These are phyloP conservation scores for Vicia faba DNA, from an alignment of 306 rosid genomes.

Conservation along the genomic window DNA sequence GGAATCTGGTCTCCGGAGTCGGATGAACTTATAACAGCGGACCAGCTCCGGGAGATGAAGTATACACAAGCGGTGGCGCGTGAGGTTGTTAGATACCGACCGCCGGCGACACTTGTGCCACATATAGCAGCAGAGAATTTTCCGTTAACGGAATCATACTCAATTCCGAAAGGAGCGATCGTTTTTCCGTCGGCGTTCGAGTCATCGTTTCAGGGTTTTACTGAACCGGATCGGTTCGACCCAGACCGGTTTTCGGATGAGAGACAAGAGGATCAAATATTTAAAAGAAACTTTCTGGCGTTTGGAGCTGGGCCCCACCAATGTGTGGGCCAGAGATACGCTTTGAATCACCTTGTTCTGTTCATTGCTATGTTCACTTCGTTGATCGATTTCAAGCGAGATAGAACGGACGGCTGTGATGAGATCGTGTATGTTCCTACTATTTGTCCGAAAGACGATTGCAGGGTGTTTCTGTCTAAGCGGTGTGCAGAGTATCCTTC, in stretches of 20 bases:
- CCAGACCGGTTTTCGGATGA: constrained; percentile 79
- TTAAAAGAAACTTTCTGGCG: constrained; percentile 67
- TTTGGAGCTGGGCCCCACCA: constrained; percentile 97
- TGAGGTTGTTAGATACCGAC: constrained; percentile 72
- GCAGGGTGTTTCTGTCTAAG: constrained; percentile 57
- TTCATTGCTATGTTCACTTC: constrained; percentile 83
- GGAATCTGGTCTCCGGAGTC: constrained; percentile 70
- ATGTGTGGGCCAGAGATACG: constrained; percentile 90
- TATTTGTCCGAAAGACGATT: constrained; percentile 86
- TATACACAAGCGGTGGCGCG: constrained; percentile 93
- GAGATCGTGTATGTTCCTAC: constrained; percentile 75
- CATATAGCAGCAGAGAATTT: constrained; percentile 68
- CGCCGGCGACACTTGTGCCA: constrained; percentile 86
- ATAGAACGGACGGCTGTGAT: constrained; percentile 83
- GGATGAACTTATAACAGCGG: constrained; percentile 52
- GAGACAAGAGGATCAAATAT: constrained; percentile 71
- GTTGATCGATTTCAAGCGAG: constrained; percentile 76
- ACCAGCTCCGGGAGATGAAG: constrained; percentile 60
- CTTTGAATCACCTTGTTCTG: constrained; percentile 74
- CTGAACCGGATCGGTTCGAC: constrained; percentile 77
- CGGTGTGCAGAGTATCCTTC: constrained; percentile 59
- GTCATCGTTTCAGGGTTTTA: constrained; percentile 82
- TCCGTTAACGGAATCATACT: constrained; percentile 60
- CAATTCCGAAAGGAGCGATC: constrained; percentile 71
- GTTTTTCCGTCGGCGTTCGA: constrained; percentile 84